Base-by-base conservation (phyloP, 2,329 filamentous ascomycete species). In the Calonectria montana region DNA sequence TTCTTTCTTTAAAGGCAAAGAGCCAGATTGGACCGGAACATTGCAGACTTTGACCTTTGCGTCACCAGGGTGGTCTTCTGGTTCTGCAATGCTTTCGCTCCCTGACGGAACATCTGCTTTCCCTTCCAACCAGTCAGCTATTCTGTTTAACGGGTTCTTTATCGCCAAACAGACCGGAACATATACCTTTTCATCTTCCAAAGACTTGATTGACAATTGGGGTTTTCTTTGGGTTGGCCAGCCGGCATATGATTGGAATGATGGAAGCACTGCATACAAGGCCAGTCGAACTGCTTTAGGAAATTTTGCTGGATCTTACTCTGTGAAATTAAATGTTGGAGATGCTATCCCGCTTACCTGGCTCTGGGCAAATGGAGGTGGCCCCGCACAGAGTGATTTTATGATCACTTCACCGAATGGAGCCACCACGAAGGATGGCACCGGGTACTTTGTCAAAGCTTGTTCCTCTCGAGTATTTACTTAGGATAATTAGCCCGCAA, bases 121-220 rank as follows among this genome's bases (percentile, higher is more conserved):
- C 43, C n/a, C 16, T 4, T 35, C 64, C 4, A 8, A 29, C 15
- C 35, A 57, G 7, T 57, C 64, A 13, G 64, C 39, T 6, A 25
- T 67, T 12, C 23, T 67, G 18, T 57, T 70, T n/a, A 61, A 67
- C 23, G 64, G 64, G 1, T 66, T 66, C 27, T 66, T 66, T n/a
- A 31, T 66, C 10, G 50, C 64, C 18, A 31, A 57, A 6, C 37
- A 66, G n/a, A 43, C 64, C 4, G 64, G 37, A 9, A 31, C 35
- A 3, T 66, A 57, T 16, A 37, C 23, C 15, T 65, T 66, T 15
- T 66, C 48, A 3, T 41, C 31, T 2, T 43, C 29, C 15, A 57
- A 31, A 16, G 23, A 45, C 18, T 18, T 12, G 13, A 57, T 66
- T 16, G 64, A 66, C n/a, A 66, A 66, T n/a, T 66, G 64, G 64